phyloP scores from a whole-genome alignment of 805 yeast genomes.

The Sungouiella thailandica region DNA sequence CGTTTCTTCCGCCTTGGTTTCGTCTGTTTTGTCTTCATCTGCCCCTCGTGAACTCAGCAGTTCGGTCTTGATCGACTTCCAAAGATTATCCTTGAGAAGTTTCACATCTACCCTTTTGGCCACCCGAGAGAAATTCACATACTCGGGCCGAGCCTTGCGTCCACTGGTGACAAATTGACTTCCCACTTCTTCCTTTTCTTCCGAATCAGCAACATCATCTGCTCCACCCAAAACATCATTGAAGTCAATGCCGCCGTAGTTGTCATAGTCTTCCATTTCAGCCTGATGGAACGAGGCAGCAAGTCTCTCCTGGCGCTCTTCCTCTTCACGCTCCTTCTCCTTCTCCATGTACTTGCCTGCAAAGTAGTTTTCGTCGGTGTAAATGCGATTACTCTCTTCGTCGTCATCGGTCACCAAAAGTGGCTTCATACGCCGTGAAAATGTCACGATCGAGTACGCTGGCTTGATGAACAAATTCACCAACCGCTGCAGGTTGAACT shows the following conservation, averaged over 20 bases:
- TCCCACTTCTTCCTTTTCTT: conserved; percentile 10
- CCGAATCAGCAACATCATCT: conserved; percentile 6
- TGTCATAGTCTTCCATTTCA: conserved; percentile 36
- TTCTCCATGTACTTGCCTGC: conserved; percentile 51
- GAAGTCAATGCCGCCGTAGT: conserved; percentile 37
- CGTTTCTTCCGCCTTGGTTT: conserved; percentile 19
- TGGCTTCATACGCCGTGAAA: conserved; percentile 5
- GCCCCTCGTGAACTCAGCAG: conserved; percentile 14
- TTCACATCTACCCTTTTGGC: conserved; percentile 80
- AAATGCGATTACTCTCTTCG: conserved; percentile 20
- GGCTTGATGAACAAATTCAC: conserved; percentile 71
- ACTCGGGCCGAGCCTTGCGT: conserved; percentile 32
- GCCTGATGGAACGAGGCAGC: conserved; percentile 38
- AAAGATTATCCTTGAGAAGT: conserved; percentile 65
- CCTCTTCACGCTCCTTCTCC: conserved; percentile 27
- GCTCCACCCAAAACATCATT: conserved; percentile 36
- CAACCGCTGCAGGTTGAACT: conserved; percentile 64
- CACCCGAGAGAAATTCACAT: conserved; percentile 56
- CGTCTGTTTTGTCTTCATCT: conserved; percentile 4
- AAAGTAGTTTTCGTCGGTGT: conserved; percentile 68
- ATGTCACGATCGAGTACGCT: conserved; percentile 32
- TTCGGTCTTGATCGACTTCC: conserved; percentile 48
- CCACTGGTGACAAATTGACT: conserved; percentile 19
- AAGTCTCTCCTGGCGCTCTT: conserved; percentile 29
- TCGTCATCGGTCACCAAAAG: conserved; percentile 1